These are phyloP conservation scores for Pseudocercospora crystallina DNA, from an alignment of 2,329 filamentous ascomycete genomes.

Conservation along the genomic window DNA sequence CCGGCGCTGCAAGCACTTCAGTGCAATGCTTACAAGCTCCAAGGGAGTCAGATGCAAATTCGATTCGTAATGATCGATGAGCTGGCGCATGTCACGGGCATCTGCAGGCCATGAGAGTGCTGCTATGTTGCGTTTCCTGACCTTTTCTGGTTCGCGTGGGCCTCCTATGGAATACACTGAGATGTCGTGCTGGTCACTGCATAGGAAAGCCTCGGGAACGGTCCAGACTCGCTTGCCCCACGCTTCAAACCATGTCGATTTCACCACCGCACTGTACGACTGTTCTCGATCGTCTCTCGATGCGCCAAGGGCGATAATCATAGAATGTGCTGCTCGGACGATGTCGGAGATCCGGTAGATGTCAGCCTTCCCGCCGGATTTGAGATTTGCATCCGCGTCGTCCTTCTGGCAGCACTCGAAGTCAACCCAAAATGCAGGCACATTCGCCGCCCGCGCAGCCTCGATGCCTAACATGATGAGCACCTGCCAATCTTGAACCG, in stretches of 20 bases:
- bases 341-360: conserved; percentile 1
- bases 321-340: background rate
- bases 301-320: background rate
- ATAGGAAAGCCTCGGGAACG: background rate
- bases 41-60: conserved; percentile 1
- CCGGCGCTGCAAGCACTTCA: background rate
- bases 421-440: conserved; percentile 1
- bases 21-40: conserved; percentile 1
- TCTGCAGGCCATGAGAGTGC: background rate
- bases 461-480: background rate
- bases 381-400: too few relatives aligned
- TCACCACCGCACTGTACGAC: too few relatives aligned
- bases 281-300: background rate
- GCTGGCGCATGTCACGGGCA: background rate
- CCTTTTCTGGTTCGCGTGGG: background rate
- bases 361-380: background rate
- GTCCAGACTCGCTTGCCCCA: conserved; percentile 4
- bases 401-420: background rate
- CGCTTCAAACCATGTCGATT: background rate
- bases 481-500: too few relatives aligned
- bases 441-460: background rate
- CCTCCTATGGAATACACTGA: background rate
- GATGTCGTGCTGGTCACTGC: background rate
- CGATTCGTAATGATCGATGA: conserved; percentile 3
- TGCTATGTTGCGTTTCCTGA: background rate